These are phyloP conservation scores for Ensete ventricosum DNA, from an alignment of 176 grass and related monocot species.

Conservation along the genomic window DNA sequence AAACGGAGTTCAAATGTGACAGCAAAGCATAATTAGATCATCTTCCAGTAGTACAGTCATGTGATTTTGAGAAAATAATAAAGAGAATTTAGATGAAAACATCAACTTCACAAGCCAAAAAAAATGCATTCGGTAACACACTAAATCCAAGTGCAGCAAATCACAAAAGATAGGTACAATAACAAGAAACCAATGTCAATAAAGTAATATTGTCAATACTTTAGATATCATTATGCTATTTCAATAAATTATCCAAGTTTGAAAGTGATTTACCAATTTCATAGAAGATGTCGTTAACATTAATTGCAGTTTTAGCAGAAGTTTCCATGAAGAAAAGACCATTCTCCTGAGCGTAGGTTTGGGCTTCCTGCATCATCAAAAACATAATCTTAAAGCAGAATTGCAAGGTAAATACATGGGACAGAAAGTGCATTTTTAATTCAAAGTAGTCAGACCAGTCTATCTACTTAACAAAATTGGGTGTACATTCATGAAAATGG, in stretches of 20 bases:
- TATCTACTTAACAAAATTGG: too few relatives aligned
- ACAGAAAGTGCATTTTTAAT: background rate
- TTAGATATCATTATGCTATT: background rate
- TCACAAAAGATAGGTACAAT: background rate
- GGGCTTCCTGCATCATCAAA: constrained; percentile 51
- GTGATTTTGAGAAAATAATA: too few relatives aligned
- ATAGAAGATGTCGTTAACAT: constrained; percentile 84
- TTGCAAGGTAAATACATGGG: background rate
- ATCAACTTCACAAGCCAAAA: background rate
- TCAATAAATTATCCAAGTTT: background rate
- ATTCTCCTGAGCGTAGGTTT: constrained; percentile 76
- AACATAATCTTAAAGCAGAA: background rate
- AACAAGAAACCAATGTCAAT: background rate
- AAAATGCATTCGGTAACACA: background rate
- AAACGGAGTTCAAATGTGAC: too few relatives aligned
- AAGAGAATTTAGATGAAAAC: too few relatives aligned
- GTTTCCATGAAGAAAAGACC: constrained; percentile 87
- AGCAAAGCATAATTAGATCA: too few relatives aligned
- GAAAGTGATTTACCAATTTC: constrained; percentile 59
- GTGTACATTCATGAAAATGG: too few relatives aligned
- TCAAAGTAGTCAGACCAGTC: background rate
- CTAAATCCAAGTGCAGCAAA: background rate
- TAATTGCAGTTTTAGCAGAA: constrained; percentile 81
- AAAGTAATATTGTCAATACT: background rate
- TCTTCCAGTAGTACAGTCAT: too few relatives aligned